phyloP scores from a whole-genome alignment of 106 monocot species.

The Dioscorea dumetorum region DNA sequence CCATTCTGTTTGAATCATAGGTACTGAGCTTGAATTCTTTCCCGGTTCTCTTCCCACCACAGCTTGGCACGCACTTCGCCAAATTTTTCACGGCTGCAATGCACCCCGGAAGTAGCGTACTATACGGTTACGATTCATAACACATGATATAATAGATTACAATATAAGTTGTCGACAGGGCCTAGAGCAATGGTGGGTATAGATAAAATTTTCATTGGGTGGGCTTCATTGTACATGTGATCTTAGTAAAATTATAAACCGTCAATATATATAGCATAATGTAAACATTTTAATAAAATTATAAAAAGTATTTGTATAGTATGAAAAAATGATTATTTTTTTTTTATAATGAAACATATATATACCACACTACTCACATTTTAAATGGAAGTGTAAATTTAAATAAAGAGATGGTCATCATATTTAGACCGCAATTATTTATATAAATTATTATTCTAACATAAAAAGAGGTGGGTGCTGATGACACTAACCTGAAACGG shows the following conservation, averaged over 20 bases:
- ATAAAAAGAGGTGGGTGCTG: no score
- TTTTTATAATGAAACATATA: not conserved
- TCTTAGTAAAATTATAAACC: not conserved
- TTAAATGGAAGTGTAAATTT: no score
- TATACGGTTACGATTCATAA: not conserved
- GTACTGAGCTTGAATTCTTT: constrained; percentile 85
- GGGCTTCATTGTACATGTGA: not conserved
- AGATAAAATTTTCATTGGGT: not conserved
- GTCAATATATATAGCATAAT: not conserved
- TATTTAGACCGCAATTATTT: no score
- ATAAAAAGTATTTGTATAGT: not conserved
- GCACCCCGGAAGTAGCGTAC: not conserved
- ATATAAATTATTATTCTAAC: no score
- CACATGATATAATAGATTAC: no score
- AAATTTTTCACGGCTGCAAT: constrained; percentile 78
- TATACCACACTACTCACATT: not conserved
- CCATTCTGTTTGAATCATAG: constrained; percentile 16
- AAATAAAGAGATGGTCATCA: no score
- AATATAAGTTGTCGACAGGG: not conserved
- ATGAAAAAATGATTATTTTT: not conserved
- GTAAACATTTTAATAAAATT: no score
- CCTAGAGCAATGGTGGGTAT: no score
- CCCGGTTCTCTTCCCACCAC: constrained; percentile 97
- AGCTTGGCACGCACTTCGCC: constrained; percentile 87
- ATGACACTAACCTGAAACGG: constrained; percentile 63